phyloP scores from a whole-genome alignment of 73 alveolate genomes.

The Breviolum minutum region DNA sequence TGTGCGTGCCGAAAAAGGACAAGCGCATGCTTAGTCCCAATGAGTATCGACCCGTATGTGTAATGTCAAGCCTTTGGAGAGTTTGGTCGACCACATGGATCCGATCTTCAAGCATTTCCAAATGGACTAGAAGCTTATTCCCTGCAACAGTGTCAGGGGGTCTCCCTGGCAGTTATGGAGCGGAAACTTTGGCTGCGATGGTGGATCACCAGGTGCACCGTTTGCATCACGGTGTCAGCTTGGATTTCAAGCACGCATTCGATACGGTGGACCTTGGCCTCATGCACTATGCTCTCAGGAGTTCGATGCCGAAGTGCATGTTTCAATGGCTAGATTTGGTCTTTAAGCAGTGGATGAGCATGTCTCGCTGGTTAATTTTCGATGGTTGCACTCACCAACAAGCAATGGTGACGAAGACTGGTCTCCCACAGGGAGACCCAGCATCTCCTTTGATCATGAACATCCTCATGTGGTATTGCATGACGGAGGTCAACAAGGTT shows the following conservation, averaged over 20 bases:
- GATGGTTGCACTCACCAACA: not conserved
- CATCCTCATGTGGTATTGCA: not conserved
- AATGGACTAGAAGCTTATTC: not conserved
- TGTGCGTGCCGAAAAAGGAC: not conserved
- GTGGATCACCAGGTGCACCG: not conserved
- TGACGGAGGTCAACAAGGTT: not conserved
- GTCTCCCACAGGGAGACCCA: slow-evolving; percentile 4
- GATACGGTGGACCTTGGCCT: not conserved
- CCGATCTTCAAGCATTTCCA: not conserved
- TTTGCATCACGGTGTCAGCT: too few species aligned
- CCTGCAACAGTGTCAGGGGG: not conserved
- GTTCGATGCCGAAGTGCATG: not conserved
- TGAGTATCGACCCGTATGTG: not conserved
- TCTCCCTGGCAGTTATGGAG: too few species aligned
- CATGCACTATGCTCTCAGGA: not conserved
- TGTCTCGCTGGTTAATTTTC: not conserved
- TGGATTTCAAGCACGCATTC: slow-evolving; percentile 6
- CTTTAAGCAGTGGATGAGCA: not conserved
- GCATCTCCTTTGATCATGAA: slow-evolving; percentile 1
- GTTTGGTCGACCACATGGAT: slow-evolving; percentile 18
- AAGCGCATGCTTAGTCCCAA: not conserved
- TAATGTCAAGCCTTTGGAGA: not conserved
- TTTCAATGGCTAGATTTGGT: not conserved
- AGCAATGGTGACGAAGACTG: not conserved
- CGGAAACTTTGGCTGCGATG: not conserved